Percentiles rank a stretch among this genome's conserved stretches.
phyloP scores from a whole-genome alignment of 164 flowering plant genomes.

The Sextonia rubra region DNA sequence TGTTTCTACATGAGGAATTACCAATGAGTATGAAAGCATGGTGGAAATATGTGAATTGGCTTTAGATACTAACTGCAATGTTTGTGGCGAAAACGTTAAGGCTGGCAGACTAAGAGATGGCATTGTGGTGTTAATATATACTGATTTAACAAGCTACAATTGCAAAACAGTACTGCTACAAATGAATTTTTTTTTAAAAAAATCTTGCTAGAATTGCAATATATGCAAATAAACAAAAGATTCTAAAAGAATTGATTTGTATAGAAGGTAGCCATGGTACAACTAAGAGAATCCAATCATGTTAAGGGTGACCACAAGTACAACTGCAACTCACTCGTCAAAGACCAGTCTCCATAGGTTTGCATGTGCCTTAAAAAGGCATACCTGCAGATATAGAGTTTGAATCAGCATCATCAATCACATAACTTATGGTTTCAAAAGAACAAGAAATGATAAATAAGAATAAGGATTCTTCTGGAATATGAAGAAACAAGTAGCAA shows the following conservation, averaged over 20 bases:
- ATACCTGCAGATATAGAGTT: neutral
- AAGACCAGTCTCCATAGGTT: constrained; percentile 1
- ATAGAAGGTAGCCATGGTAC: neutral
- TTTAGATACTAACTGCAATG: too few relatives aligned
- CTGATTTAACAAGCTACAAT: too few relatives aligned
- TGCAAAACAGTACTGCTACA: too few relatives aligned
- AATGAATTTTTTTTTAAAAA: too few relatives aligned
- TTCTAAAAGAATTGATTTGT: neutral
- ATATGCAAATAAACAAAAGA: neutral
- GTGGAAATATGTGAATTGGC: too few relatives aligned
- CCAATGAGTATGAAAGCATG: too few relatives aligned
- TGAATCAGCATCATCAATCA: neutral
- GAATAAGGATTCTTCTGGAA: neutral
- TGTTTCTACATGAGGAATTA: too few relatives aligned
- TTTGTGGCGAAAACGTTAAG: too few relatives aligned
- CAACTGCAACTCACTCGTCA: neutral
- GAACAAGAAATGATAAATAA: neutral
- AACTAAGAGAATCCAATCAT: neutral
- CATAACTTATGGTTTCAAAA: neutral
- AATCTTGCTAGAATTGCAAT: neutral
- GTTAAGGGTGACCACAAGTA: neutral
- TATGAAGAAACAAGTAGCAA: neutral
- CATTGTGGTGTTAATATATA: too few relatives aligned
- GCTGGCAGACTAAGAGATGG: too few relatives aligned
- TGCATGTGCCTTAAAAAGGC: neutral